Base-by-base conservation (phyloP, 345 rosid genomes). In the Boechera divaricarpa region DNA sequence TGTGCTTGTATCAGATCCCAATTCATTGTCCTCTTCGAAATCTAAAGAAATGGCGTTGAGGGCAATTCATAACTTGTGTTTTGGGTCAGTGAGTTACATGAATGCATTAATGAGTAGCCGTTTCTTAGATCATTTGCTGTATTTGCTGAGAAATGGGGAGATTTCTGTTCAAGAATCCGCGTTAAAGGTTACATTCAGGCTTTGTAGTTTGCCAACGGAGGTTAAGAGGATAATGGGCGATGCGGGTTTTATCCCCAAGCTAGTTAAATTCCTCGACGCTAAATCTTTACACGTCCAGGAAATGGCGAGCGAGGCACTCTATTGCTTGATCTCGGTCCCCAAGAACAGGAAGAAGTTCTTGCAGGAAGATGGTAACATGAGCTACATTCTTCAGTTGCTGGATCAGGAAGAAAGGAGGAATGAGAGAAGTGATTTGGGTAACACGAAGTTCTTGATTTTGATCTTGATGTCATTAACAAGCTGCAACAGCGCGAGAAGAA, bases 161-260 rank as follows among this genome's bases (percentile, higher is more conserved):
- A 86, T 77, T 67, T 84, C 81, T 3, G 78, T 84, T 67, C 95
- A 92, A 75, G 95, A 88, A 76, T 71, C 81, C 53, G 86, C 91
- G 3, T 59, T 92, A n/a, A 88, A 92, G 75, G 85, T 82, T 10
- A 82, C 91, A 16, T 82, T 9, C 24, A 86, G 77, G 80, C 82
- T 92, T 1, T 85, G 82, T 70, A 75, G 74, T 12, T 61, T 84
- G 29, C 82, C 90, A 2, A 88, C 79, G 65, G 93, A 85, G 55
- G 80, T 86, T 9, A 87, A 75, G 53, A 84, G 73, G 59, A 80
- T 81, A 60, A 77, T 92, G 86, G 93, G 93, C 0, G 89, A 86
- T 31, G 78, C 89, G 2, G 95, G 95, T 54, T 90, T 88, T 77
- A 87, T 90, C 83, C 62, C 85, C 0, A 93, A 90, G 78, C 80